Evolutionary conservation across 2,329 filamentous ascomycete species (phyloP).

Genomic region (Fusarium luffae): DNA sequence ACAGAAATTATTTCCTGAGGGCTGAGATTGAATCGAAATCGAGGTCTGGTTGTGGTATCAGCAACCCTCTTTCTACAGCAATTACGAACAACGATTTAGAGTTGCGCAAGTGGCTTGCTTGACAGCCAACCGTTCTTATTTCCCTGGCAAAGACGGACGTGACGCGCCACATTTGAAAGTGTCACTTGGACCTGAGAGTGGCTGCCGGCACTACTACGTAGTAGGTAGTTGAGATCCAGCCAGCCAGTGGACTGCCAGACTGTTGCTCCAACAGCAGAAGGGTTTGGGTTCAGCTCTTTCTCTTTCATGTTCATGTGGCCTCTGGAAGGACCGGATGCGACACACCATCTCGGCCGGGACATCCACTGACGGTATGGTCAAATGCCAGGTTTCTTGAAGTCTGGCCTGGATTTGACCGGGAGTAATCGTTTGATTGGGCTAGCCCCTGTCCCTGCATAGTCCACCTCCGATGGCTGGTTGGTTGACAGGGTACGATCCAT

Average conservation of each 20-base stretch:
- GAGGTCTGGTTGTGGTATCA: background rate
- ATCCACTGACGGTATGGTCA: slow-evolving; percentile 35
- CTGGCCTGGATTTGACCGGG: slow-evolving; percentile 14
- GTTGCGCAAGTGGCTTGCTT: slow-evolving; percentile 30
- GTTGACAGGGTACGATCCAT: background rate
- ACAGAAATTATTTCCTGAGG: slow-evolving; percentile 19
- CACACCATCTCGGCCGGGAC: slow-evolving; percentile 38
- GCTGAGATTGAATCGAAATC: background rate
- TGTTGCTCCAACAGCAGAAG: slow-evolving; percentile 2
- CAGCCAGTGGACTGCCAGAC: background rate
- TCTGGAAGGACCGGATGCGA: slow-evolving; percentile 22
- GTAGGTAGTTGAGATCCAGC: background rate
- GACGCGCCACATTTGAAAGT: slow-evolving; percentile 21
- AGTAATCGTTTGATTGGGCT: slow-evolving; percentile 16
- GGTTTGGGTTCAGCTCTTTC: slow-evolving; percentile 7
- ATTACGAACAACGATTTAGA: slow-evolving; percentile 26
- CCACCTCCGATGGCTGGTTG: background rate
- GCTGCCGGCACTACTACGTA: slow-evolving; percentile 1
- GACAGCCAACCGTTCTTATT: slow-evolving; percentile 26
- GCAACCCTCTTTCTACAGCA: background rate
- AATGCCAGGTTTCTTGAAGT: slow-evolving; percentile 21
- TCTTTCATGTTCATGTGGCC: slow-evolving; percentile 7
- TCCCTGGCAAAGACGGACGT: slow-evolving; percentile 7
- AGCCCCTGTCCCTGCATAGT: slow-evolving; percentile 37
- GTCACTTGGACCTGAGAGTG: slow-evolving; percentile 26